These are phyloP conservation scores for Lactarius sp. DNA, from an alignment of 768 basidiomycete species.

Conservation along the genomic window DNA sequence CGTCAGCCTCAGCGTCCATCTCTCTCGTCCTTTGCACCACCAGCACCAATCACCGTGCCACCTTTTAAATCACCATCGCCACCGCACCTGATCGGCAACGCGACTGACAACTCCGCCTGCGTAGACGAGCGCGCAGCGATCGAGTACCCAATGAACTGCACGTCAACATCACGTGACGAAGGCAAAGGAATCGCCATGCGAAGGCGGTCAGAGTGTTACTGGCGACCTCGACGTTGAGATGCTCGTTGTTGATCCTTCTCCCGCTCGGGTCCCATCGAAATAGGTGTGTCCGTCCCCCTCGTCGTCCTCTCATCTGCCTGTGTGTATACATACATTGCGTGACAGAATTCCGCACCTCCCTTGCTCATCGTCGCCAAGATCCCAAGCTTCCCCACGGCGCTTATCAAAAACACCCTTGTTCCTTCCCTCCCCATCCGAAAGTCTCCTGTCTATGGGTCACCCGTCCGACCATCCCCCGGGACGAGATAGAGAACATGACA, in stretches of 20 bases:
- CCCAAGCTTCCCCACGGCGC: neutral
- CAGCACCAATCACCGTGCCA: neutral
- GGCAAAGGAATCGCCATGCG: neutral
- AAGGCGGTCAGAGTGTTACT: neutral
- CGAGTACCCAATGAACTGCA: neutral
- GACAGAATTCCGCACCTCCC: neutral
- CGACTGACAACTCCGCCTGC: neutral
- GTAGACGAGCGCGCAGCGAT: neutral
- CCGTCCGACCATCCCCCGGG: neutral
- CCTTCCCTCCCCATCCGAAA: slow-evolving; percentile 14
- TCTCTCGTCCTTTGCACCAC: slow-evolving; percentile 15
- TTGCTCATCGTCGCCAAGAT: neutral
- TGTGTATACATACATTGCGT: neutral
- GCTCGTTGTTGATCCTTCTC: neutral
- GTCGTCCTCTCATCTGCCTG: neutral
- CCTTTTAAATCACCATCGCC: neutral
- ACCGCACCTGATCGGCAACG: neutral
- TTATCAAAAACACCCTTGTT: slow-evolving; percentile 11
- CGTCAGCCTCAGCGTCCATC: neutral
- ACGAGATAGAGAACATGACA: neutral
- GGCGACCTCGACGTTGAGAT: neutral
- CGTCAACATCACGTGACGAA: neutral
- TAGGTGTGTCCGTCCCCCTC: slow-evolving; percentile 3
- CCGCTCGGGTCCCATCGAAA: neutral
- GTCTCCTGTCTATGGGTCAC: neutral